Evolutionary conservation across 1,284 basidiomycete genomes (phyloP).

Genomic region (Acaromyces ingoldii): DNA sequence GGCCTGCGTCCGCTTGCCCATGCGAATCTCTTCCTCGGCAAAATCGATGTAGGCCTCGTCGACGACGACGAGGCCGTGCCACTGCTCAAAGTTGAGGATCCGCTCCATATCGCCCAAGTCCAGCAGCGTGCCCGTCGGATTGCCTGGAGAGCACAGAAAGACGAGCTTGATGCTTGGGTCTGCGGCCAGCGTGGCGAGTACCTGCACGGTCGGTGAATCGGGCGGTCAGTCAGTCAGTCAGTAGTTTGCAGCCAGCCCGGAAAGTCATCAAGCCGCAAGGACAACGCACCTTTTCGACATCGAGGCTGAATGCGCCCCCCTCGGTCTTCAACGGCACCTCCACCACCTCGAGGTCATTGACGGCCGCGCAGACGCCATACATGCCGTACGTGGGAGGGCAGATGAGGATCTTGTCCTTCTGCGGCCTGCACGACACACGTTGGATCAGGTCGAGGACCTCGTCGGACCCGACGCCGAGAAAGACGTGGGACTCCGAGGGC

Average conservation of each 20-base stretch:
- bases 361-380: constrained; percentile 89
- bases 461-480: constrained; percentile 93
- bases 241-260: neutral
- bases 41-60: constrained; percentile 99
- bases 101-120: constrained; percentile 65
- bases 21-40: constrained; percentile 45
- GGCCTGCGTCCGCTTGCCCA: constrained; percentile 22
- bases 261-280: neutral
- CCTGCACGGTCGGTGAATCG: constrained; percentile 4
- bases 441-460: constrained; percentile 94
- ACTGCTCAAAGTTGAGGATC: constrained; percentile 74
- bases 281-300: constrained; percentile 32
- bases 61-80: constrained; percentile 85
- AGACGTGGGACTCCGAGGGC: constrained; percentile 60
- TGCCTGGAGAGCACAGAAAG: constrained; percentile 94
- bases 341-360: constrained; percentile 85
- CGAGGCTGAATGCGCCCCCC: constrained; percentile 70
- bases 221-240: neutral
- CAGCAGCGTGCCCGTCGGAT: constrained; percentile 88
- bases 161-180: constrained; percentile 70
- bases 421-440: constrained; percentile 78
- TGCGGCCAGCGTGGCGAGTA: constrained; percentile 23
- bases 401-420: constrained; percentile 63
- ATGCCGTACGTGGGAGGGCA: constrained; percentile 94
- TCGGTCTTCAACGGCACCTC: constrained; percentile 73